Conservation (phyloP, 345 rosid genomes). For the Gossypium australe region DNA sequence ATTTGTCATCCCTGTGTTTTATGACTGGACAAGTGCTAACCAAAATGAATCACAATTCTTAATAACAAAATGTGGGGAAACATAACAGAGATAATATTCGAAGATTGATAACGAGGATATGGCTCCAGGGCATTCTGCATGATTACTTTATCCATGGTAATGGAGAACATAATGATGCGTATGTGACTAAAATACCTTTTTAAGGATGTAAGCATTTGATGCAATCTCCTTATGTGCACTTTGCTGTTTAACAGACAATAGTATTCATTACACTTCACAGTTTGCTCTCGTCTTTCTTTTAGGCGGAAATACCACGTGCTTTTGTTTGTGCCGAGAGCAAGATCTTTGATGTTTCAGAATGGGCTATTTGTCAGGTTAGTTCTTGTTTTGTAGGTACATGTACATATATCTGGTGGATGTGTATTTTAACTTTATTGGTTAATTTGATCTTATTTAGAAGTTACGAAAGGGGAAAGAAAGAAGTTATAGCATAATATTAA, state of each 20-base stretch:
- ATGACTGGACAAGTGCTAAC: background rate
- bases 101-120: slow-evolving; percentile 1
- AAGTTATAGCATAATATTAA: background rate
- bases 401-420: background rate
- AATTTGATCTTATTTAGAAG: background rate
- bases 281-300: slow-evolving; percentile 16
- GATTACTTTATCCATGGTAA: background rate
- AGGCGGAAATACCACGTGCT: slow-evolving; percentile 97
- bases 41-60: background rate
- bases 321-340: slow-evolving; percentile 99
- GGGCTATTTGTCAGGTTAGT: slow-evolving; percentile 98
- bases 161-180: background rate
- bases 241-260: background rate
- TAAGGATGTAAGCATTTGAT: background rate
- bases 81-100: background rate
- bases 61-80: background rate
- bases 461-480: background rate
- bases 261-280: slow-evolving; percentile 11
- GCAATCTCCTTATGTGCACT: background rate
- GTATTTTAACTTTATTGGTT: background rate
- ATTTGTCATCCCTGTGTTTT: background rate
- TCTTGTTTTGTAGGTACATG: background rate
- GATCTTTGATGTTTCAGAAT: slow-evolving; percentile 96
- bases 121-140: background rate
- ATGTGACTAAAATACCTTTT: background rate